Evolutionary conservation across 192 early-diverging fungal species (phyloP), one percentile per base, ranked within the genome.

Genomic region (Glomus cerebriforme): DNA sequence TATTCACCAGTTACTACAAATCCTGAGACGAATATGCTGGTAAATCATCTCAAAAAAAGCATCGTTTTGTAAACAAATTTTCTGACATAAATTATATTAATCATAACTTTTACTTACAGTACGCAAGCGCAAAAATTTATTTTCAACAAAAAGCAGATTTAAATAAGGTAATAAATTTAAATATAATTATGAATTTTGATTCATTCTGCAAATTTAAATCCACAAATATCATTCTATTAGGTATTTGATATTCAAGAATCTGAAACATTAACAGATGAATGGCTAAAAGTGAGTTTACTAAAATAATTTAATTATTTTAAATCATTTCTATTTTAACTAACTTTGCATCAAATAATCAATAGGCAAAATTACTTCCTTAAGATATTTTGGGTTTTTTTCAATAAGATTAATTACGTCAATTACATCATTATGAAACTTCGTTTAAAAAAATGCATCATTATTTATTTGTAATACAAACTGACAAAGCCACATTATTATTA

Each of bases 211-310:
- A n/a, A n/a, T n/a, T n/a, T n/a, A n/a, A n/a, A n/a, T n/a, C 19
- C 47, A 24, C 7, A 15, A 17, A 8, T n/a, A n/a, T n/a, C n/a
- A n/a, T n/a, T 32, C 5, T 59, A 49, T 62, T 76, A 92, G 91
- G 85, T 87, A 24, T 86, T 93, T 79, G 91, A 94, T 75, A 83
- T 97, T 58, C 75, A 86, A 13, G 91, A 95, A n/a, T 77, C 89
- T 24, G 92, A 93, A 59, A 75, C 83, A 0, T 80, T 97, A 29
- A 92, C 84, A 2, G 87, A 92, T 13, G 86, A 92, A 35, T 95
- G 92, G 90, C 71, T 96, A 7, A 81, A 86, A 26, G 77, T 83
- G 32, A 67, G 32, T 34, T 67, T 22, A 35, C 0, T 19, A 3
- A 8, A 12, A 37, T 67, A 35, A 32, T n/a, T n/a, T n/a, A 19